phyloP scores from a whole-genome alignment of 2,329 filamentous ascomycete genomes.

The Aspergillus neotritici region DNA sequence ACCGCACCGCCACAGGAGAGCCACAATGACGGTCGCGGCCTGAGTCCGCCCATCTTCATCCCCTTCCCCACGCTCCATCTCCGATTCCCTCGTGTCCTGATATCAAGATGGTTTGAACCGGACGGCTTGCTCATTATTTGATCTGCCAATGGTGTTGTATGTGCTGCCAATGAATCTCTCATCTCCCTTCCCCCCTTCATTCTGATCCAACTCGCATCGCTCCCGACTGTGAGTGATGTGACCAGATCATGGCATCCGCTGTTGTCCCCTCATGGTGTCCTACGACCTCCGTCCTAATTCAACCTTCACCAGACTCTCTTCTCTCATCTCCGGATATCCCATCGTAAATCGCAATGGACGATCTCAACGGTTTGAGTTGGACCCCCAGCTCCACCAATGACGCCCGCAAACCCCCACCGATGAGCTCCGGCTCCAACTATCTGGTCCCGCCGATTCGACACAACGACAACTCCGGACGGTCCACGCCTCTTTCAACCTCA shows the following conservation, averaged over 20 bases:
- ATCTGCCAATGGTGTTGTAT: too few relatives aligned
- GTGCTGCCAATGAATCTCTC: too few relatives aligned
- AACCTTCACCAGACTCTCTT: conserved; percentile 15
- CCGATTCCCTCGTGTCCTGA: too few relatives aligned
- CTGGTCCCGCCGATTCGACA: conserved; percentile 34
- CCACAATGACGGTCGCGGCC: conserved; percentile 12
- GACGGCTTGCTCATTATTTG: too few relatives aligned
- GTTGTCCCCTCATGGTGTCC: conserved; percentile 1
- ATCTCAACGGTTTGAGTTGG: conserved; percentile 45
- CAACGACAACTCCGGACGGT: conserved; percentile 38
- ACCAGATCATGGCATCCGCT: conserved; percentile 15
- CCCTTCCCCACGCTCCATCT: too few relatives aligned
- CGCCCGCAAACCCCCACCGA: conserved; percentile 33
- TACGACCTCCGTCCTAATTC: conserved; percentile 17
- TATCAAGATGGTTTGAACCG: too few relatives aligned
- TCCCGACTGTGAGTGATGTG: conserved; percentile 13
- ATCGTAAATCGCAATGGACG: conserved; percentile 38
- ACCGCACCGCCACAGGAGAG: conserved; percentile 3
- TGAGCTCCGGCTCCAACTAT: conserved; percentile 24
- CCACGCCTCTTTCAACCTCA: conserved; percentile 37
- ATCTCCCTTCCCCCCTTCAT: too few relatives aligned
- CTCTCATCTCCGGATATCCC: conserved; percentile 6
- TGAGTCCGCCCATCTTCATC: background rate
- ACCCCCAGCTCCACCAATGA: conserved; percentile 29
- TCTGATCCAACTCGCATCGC: conserved; percentile 6